Evolutionary conservation across 2,329 filamentous ascomycete genomes (phyloP).

Genomic region (Xylariaceae sp.): DNA sequence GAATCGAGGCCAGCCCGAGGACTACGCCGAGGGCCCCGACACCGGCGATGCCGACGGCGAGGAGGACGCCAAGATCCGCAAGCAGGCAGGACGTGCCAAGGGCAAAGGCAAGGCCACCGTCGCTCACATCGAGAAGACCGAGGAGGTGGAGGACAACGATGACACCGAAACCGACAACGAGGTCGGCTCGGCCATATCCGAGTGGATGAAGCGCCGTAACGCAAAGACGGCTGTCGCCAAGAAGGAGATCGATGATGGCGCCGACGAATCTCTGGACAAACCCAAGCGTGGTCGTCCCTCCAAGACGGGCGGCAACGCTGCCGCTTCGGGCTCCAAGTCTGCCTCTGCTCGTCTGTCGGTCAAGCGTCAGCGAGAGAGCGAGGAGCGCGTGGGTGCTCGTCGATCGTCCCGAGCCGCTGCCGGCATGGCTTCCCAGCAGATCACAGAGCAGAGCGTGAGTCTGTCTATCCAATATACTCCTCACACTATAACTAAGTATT

Average conservation of each 20-base stretch:
- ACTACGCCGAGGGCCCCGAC: too few species aligned
- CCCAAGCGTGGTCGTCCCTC: neutral
- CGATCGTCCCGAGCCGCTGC: constrained; percentile 17
- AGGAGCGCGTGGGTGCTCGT: neutral
- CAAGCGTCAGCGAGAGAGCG: constrained; percentile 7
- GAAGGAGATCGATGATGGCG: neutral
- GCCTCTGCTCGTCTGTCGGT: neutral
- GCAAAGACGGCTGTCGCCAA: neutral
- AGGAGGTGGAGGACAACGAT: neutral
- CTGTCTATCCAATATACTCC: neutral
- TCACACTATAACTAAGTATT: constrained; percentile 5
- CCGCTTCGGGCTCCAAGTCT: neutral
- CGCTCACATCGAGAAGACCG: neutral
- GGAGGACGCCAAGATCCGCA: neutral
- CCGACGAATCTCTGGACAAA: neutral
- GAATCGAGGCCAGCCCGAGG: too few species aligned
- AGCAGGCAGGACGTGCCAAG: neutral
- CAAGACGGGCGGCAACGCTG: neutral
- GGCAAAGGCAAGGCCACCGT: neutral
- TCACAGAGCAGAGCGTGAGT: constrained; percentile 15
- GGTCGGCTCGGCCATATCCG: neutral
- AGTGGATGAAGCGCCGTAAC: neutral
- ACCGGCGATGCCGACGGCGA: neutral
- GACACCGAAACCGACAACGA: neutral
- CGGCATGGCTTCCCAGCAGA: constrained; percentile 11